Evolutionary conservation across 805 yeast species (phyloP), one percentile per base, ranked within the genome.

Genomic region (Cyberlindnera veronae): DNA sequence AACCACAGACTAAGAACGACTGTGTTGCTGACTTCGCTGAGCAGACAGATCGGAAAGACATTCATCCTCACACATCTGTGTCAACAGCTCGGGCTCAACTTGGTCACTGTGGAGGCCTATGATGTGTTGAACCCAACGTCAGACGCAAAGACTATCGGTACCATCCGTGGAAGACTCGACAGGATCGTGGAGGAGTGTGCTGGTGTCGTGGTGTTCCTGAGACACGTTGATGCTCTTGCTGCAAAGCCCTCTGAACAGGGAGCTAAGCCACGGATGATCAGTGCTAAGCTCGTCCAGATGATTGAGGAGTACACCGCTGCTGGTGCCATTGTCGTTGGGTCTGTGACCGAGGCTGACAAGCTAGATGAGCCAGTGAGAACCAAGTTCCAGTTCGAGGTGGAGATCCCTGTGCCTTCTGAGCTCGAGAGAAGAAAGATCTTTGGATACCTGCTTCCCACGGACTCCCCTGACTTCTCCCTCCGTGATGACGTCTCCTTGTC

Each of bases 1-100:
- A 59, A 45, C 35, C 51, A 51, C n/a, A 60, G 68, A 2, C 53
- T 86, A 24, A 72, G 71, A 34, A 81, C 95, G 0, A 72, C 87
- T 0, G 63, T 89, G 0, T 57, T 89, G 19, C 57, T 93, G 17
- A 76, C 73, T 36, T 86, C 96, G 4, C 64, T 78, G 51, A 74
- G 79, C 22, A 67, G 95, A 38, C 88, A 84, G 8, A 77, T 85
- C 6, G 99, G 99, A 0, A 91, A 91, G 54, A 58, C 84, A 0
- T 77, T 82, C 0, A 54, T 85, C 18, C 76, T 87, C 0, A 60
- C 71, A 36, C 74, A 76, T 40, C 54, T 79, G 2, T 71, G 85
- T 0, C 58, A 66, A 8, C 74, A 74, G 22, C 58, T 81, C 22
- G 96, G 96, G 0, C 60, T 80, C 8, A 82, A 84, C 47, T 60